Conservation (phyloP, 1,284 basidiomycete species). For the Leccinum pachyderme region DNA sequence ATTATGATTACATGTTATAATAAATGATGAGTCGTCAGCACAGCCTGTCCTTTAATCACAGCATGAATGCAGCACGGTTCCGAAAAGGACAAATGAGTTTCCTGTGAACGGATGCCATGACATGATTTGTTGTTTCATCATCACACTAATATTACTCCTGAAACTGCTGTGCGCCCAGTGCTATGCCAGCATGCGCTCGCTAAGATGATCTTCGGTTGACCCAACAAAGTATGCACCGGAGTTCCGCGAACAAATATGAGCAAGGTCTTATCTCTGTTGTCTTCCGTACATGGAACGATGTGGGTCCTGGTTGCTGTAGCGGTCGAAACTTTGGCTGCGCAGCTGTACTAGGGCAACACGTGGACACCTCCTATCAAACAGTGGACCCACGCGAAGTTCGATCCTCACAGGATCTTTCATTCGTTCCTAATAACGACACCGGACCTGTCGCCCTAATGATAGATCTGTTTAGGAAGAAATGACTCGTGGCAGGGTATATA, state of each 20-base stretch:
- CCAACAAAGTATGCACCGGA: background rate
- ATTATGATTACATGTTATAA: slow-evolving; percentile 13
- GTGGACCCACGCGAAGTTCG: slow-evolving; percentile 6
- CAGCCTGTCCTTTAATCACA: slow-evolving; percentile 1
- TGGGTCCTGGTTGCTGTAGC: slow-evolving; percentile 25
- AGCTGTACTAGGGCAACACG: background rate
- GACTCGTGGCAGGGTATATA: slow-evolving; percentile 22
- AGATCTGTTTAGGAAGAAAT: slow-evolving; percentile 18
- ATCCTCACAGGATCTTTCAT: slow-evolving; percentile 10
- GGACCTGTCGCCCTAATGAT: slow-evolving; percentile 9
- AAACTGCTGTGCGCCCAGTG: slow-evolving; percentile 15
- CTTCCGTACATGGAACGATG: slow-evolving; percentile 13
- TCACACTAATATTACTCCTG: slow-evolving; percentile 2
- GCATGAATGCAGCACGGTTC: slow-evolving; percentile 15
- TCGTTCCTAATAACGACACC: background rate
- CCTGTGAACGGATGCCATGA: slow-evolving; percentile 14
- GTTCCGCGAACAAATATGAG: slow-evolving; percentile 2
- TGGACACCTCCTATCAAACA: background rate
- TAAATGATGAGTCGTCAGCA: slow-evolving; percentile 12
- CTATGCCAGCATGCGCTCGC: background rate
- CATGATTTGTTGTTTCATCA: background rate
- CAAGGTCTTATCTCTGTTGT: background rate
- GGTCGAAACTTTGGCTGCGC: background rate
- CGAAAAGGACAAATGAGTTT: slow-evolving; percentile 1
- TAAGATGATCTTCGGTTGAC: background rate